Conservation (phyloP, 2,329 filamentous ascomycete species). For the Septoria linicola region DNA sequence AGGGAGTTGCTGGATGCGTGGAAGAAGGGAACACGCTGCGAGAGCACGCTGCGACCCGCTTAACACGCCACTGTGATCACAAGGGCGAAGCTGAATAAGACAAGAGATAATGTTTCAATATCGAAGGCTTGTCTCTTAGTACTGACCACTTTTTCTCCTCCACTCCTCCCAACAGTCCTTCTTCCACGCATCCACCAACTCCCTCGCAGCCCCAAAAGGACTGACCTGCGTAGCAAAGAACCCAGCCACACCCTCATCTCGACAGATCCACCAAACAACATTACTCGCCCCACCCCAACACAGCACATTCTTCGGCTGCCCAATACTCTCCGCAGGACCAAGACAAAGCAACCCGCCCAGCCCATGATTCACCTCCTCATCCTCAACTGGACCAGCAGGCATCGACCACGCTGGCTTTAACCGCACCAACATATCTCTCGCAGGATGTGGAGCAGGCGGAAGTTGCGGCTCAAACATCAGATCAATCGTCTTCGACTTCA, state of each 20-base stretch:
- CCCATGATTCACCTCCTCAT: conserved; percentile 17
- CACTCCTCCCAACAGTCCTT: conserved; percentile 15
- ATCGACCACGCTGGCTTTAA: conserved; percentile 15
- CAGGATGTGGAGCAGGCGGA: conserved; percentile 10
- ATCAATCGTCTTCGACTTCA: conserved; percentile 42
- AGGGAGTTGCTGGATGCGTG: no score
- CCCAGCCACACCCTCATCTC: conserved; percentile 14
- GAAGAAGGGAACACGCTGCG: no score
- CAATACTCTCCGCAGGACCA: conserved; percentile 4
- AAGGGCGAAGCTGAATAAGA: no score
- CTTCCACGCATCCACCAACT: conserved; percentile 17
- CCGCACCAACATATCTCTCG: conserved; percentile 5
- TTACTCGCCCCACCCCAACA: conserved; percentile 20
- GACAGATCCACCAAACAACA: conserved; percentile 18
- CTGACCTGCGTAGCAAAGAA: conserved; percentile 20
- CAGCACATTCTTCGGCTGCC: conserved; percentile 14
- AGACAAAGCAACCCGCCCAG: conserved; percentile 8
- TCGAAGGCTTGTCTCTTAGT: no score
- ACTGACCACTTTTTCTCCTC: background rate
- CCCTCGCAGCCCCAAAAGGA: conserved; percentile 14
- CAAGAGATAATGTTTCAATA: no score
- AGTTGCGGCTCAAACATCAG: conserved; percentile 51
- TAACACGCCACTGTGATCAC: no score
- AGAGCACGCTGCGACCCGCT: no score
- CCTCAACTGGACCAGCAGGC: conserved; percentile 12